These are phyloP conservation scores for Juncus inflexus DNA, from an alignment of 176 grass and related monocot genomes.

Conservation along the genomic window DNA sequence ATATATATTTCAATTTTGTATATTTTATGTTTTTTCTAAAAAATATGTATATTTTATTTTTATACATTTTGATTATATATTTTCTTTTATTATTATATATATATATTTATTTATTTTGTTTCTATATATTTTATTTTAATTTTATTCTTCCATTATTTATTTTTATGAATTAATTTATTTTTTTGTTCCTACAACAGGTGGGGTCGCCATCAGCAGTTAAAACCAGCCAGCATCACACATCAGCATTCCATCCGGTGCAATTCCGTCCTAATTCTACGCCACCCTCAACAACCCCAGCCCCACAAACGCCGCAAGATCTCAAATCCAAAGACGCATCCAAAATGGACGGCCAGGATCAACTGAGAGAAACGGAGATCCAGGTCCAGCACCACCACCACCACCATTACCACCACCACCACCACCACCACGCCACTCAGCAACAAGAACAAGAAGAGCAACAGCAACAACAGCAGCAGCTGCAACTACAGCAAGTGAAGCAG, in stretches of 20 bases:
- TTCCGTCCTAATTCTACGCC: slow-evolving; percentile 26
- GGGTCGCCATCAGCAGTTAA: slow-evolving; percentile 43
- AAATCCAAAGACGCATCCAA: slow-evolving; percentile 32
- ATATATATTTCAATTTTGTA: too few relatives aligned
- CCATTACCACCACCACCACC: slow-evolving; percentile 41
- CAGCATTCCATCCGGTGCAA: slow-evolving; percentile 70
- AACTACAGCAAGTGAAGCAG: too few relatives aligned
- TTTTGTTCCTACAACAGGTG: slow-evolving; percentile 17
- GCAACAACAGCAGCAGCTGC: neutral
- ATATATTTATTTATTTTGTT: too few relatives aligned
- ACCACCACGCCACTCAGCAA: slow-evolving; percentile 27
- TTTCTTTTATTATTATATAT: too few relatives aligned
- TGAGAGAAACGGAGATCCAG: slow-evolving; percentile 41
- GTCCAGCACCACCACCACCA: slow-evolving; percentile 45
- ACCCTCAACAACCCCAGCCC: neutral
- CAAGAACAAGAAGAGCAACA: slow-evolving; percentile 26
- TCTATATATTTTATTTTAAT: too few relatives aligned
- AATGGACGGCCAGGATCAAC: slow-evolving; percentile 20
- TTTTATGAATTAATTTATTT: too few relatives aligned
- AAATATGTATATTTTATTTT: too few relatives aligned
- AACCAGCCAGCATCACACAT: slow-evolving; percentile 41
- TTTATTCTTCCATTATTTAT: too few relatives aligned
- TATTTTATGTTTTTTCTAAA: too few relatives aligned
- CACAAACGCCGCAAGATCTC: slow-evolving; percentile 22
- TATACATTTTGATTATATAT: too few relatives aligned